Evolutionary conservation across 257 asterid species (phyloP).

Genomic region (Solanum chaucha): DNA sequence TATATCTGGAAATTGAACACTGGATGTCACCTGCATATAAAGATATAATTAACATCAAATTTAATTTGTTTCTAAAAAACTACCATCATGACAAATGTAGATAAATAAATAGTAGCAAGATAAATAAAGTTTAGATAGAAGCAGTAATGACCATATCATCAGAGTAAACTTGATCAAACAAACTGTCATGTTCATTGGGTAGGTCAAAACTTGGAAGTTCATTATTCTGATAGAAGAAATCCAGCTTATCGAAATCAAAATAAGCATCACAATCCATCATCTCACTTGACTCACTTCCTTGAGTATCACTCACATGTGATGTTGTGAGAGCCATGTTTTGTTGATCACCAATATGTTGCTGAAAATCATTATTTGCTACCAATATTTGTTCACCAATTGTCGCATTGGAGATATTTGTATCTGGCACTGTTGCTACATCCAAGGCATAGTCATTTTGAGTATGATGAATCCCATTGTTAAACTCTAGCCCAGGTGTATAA

Average conservation of each 20-base stretch:
- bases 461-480: not conserved
- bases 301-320: not conserved
- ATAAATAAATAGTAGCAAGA: not conserved
- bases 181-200: not conserved
- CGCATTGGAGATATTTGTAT: not conserved
- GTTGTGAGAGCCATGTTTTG: not conserved
- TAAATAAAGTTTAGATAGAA: not conserved
- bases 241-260: not conserved
- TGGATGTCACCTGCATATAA: not conserved
- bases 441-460: not conserved
- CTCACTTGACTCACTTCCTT: not conserved
- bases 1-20: not conserved
- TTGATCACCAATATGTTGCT: not conserved
- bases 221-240: not conserved
- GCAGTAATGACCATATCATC: not conserved
- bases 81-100: not conserved
- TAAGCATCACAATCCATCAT: not conserved
- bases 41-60: not conserved
- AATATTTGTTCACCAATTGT: not conserved
- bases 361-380: not conserved
- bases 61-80: not conserved
- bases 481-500: not conserved
- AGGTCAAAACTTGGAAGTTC: not conserved
- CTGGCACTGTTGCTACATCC: not conserved
- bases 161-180: not conserved